Base-by-base conservation (phyloP, 2,329 filamentous ascomycete species). In the Beauveria sp. region DNA sequence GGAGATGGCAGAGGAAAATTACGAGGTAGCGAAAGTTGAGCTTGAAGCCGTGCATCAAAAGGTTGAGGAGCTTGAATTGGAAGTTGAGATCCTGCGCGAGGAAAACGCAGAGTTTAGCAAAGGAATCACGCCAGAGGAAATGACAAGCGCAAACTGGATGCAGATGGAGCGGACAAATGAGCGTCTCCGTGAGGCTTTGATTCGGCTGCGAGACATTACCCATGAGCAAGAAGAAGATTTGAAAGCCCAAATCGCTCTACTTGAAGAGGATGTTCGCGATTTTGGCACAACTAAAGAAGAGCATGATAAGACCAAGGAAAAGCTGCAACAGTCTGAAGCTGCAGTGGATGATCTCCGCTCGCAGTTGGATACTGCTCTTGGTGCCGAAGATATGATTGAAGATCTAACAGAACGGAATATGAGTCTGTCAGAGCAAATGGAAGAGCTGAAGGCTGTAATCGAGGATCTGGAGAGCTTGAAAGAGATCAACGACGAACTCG, bases 1-100 rank as follows among this genome's bases (percentile, higher is more conserved):
- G 50, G 93, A 99, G 73, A 96, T 98, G 90, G 95, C 95, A 0
- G 93, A 99, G 73, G 93, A 97, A 74, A 91, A 87, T 49, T 88
- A 90, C 0, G 95, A 98, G 66, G 86, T 88, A 20, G 79, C 89
- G 56, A 95, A 92, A 71, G 82, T 84, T 1, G 93, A 99, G 70
- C 78, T 96, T 26, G 90, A 96, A 43, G 82, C 85, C 2, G 73
- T 96, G 58, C 90, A 91, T 69, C 77, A 84, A 62, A 91, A 87
- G 69, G 76, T 86, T 1, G 93, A 98, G 72, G 93, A 98, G 72
- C 78, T 96, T 8, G 87, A 95, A 67, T 79, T 97, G 10, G 93
- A 99, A 71, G 82, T 93, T 1, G 93, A 98, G 50, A 87, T 98
- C 43, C 75, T 97, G 16, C 83, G 86, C 45, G 91, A 95, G 67